Evolutionary conservation across 2,329 filamentous ascomycete genomes (phyloP), one percentile per base, ranked within the genome.

Genomic region (Leptographium wingfieldii): DNA sequence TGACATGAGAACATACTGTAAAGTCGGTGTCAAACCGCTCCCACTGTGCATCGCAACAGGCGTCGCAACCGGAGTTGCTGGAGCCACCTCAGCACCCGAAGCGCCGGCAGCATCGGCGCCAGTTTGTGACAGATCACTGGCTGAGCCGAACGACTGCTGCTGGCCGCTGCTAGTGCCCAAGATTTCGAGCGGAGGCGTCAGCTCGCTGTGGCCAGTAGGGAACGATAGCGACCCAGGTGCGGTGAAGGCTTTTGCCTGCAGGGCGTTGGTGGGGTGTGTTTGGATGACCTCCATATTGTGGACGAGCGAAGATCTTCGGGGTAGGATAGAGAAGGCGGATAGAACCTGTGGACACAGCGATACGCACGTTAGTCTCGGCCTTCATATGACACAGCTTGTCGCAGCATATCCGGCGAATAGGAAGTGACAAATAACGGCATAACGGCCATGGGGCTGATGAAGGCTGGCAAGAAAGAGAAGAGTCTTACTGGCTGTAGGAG

Each of bases 221-320:
- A 95, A 97, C 63, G 92, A 95, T 67, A 97, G 81, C 68, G 91
- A 96, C 65, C 90, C 88, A 60, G 92, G 89, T 62, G 90, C 91
- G 69, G 92, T 95, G 76, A 97, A 96, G 71, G 89, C 90, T 81
- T 94, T 94, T 65, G 94, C 94, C 82, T 97, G 92, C 67, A 87
- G 84, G 69, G 92, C 92, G 72, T 85, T 97, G 66, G 87, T 82
- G 56, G 94, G 94, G 72, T 97, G 94, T 67, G 92, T 94, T 70
- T 90, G 91, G 69, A 95, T 87, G 69, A 85, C 83, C 73, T 95
- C 90, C 90, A 96, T 95, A 22, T 48, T 63, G 49, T 35, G 12
- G 40, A 3, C 12, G 40, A 14, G 25, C 48, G 54, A 48, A 56
- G 35, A n/a, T 29, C 9, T 51, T 6, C 25, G 51, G 14, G 25